Evolutionary conservation across 1,139 yeast genomes (phyloP).

Genomic region (Yamadazyma triangularis): DNA sequence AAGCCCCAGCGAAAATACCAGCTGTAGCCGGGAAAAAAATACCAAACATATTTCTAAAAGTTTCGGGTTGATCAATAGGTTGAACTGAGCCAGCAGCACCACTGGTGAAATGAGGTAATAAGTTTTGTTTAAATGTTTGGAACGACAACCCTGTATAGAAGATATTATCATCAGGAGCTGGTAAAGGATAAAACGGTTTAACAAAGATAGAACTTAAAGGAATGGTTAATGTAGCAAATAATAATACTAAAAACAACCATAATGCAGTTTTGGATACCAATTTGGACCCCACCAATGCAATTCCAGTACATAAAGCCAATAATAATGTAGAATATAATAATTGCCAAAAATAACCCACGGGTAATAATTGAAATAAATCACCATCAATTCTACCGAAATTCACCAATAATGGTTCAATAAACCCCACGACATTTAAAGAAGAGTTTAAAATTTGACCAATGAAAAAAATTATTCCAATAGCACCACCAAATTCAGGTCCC

Average conservation of each 20-base stretch:
- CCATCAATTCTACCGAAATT: constrained; percentile 63
- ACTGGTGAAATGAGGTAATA: constrained; percentile 74
- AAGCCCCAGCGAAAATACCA: constrained; percentile 98
- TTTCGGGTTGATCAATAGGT: constrained; percentile 51
- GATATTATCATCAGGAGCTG: constrained; percentile 17
- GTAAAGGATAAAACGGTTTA: constrained; percentile 43
- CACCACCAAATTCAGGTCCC: constrained; percentile 84
- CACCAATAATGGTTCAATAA: constrained; percentile 66
- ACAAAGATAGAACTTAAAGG: constrained; percentile 73
- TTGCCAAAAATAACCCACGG: constrained; percentile 54
- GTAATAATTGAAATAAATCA: constrained; percentile 43
- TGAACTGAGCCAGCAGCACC: constrained; percentile 88
- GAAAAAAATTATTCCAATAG: constrained; percentile 73
- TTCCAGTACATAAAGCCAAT: constrained; percentile 65
- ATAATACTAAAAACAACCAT: constrained; percentile 61
- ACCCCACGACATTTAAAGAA: constrained; percentile 76
- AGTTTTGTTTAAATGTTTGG: constrained; percentile 58
- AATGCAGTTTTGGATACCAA: constrained; percentile 83
- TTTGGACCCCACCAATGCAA: constrained; percentile 80
- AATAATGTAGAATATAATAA: constrained; percentile 62
- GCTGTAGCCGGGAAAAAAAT: constrained; percentile 97
- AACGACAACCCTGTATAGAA: constrained; percentile 66
- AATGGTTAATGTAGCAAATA: constrained; percentile 72
- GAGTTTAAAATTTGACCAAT: constrained; percentile 74
- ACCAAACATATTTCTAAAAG: constrained; percentile 82